Percentiles rank a stretch among this genome's conserved stretches.
Evolutionary conservation across 2,329 filamentous ascomycete genomes (phyloP).

Genomic region (Phialemonium atrogriseum): DNA sequence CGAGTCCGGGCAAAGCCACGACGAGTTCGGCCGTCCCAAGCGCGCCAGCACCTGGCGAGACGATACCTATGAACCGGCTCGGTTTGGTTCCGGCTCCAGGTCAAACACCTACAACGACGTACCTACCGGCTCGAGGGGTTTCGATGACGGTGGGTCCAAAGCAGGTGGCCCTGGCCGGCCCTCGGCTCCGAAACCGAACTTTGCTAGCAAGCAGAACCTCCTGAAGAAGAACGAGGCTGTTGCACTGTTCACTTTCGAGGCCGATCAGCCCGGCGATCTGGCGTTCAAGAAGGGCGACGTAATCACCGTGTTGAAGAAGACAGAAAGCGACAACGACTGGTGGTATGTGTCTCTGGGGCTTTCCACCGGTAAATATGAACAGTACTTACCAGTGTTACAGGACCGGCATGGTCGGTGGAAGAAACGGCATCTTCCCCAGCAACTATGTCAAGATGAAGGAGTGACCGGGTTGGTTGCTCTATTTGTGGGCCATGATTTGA

Average conservation of each 20-base stretch:
- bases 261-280: slow-evolving; percentile 84
- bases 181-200: slow-evolving; percentile 82
- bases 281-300: slow-evolving; percentile 97
- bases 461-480: slow-evolving; percentile 16
- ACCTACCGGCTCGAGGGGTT: too few relatives aligned
- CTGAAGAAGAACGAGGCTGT: slow-evolving; percentile 72
- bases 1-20: slow-evolving; percentile 32
- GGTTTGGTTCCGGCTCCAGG: slow-evolving; percentile 31
- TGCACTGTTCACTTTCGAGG: slow-evolving; percentile 88
- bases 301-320: slow-evolving; percentile 91
- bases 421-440: slow-evolving; percentile 89
- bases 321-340: slow-evolving; percentile 91
- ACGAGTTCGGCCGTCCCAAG: slow-evolving; percentile 47
- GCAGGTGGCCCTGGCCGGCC: slow-evolving; percentile 67
- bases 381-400: slow-evolving; percentile 27
- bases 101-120: slow-evolving; percentile 42
- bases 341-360: slow-evolving; percentile 49
- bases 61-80: slow-evolving; percentile 60
- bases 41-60: slow-evolving; percentile 68
- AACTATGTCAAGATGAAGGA: slow-evolving; percentile 63
- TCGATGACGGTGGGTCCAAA: slow-evolving; percentile 35
- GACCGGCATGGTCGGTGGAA: slow-evolving; percentile 81
- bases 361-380: not conserved
- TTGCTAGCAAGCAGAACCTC: slow-evolving; percentile 49
- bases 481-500: too few relatives aligned